Conservation (phyloP, 192 early-diverging fungal genomes). For the Coemansia nantahalensis region DNA sequence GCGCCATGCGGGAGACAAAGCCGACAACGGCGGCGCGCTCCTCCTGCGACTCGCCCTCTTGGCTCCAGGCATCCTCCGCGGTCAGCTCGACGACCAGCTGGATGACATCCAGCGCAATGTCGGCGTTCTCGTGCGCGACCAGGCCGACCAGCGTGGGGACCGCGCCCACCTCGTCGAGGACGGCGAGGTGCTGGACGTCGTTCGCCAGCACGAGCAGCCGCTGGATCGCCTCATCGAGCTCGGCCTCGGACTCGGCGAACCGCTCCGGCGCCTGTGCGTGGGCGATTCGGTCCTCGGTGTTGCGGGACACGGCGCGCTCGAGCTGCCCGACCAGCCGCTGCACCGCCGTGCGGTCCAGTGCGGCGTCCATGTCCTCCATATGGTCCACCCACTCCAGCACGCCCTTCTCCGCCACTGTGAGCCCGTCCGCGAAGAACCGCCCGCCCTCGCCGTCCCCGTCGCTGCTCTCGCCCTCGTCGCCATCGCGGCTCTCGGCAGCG, state of each 20-base stretch:
- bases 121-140: slow-evolving; percentile 90
- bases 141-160: slow-evolving; percentile 67
- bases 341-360: slow-evolving; percentile 64
- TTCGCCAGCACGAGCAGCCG: slow-evolving; percentile 70
- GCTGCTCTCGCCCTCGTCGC: background rate
- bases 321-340: slow-evolving; percentile 78
- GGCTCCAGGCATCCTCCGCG: slow-evolving; percentile 82
- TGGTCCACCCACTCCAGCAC: slow-evolving; percentile 85
- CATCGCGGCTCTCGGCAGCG: background rate
- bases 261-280: slow-evolving; percentile 58
- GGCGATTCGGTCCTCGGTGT: slow-evolving; percentile 82
- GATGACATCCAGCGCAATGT: slow-evolving; percentile 82
- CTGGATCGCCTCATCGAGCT: slow-evolving; percentile 89
- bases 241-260: slow-evolving; percentile 95
- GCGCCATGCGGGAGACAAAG: slow-evolving; percentile 68
- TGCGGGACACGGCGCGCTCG: slow-evolving; percentile 83
- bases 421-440: slow-evolving; percentile 82
- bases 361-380: slow-evolving; percentile 61
- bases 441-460: slow-evolving; percentile 74
- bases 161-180: slow-evolving; percentile 67
- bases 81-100: slow-evolving; percentile 89
- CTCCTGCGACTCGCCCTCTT: slow-evolving; percentile 57
- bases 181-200: slow-evolving; percentile 70
- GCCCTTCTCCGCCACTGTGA: slow-evolving; percentile 70
- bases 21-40: slow-evolving; percentile 56